Percentiles rank a stretch among this genome's conserved stretches.
These are phyloP conservation scores for Bothriochloa decipiens DNA, from an alignment of 176 grass and related monocot species.

Conservation along the genomic window DNA sequence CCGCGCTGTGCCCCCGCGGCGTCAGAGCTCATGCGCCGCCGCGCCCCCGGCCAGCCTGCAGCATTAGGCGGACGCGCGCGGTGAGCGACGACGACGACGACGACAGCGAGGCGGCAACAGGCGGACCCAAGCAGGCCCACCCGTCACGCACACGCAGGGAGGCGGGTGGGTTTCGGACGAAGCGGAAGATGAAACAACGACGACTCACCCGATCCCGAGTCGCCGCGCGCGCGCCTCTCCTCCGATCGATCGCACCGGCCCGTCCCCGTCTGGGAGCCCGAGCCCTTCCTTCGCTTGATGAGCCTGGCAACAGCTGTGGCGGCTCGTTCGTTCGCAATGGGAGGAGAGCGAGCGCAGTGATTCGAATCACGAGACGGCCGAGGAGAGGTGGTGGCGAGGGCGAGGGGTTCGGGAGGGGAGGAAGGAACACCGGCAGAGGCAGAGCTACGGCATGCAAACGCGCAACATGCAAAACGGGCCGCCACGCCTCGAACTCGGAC, in stretches of 20 bases:
- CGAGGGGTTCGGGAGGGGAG: background rate
- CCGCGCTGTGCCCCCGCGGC: background rate
- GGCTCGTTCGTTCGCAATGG: conserved; percentile 12
- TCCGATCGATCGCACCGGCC: background rate
- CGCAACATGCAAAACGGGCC: conserved; percentile 45
- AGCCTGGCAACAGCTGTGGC: conserved; percentile 24
- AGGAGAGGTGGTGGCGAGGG: background rate
- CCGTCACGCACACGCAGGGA: background rate
- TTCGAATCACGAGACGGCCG: conserved; percentile 8
- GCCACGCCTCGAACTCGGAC: conserved; percentile 35
- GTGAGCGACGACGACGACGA: conserved; percentile 40
- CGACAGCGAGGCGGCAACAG: background rate
- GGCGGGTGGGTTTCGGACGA: background rate
- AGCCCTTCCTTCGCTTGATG: background rate
- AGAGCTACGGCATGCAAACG: conserved; percentile 27
- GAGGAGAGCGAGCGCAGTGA: background rate
- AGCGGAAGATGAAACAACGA: background rate
- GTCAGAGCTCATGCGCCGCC: conserved; percentile 45
- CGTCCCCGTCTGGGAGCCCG: background rate
- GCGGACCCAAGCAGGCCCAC: background rate
- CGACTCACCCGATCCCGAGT: conserved; percentile 39
- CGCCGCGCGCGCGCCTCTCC: background rate
- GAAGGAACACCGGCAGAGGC: background rate
- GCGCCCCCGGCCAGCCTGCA: conserved; percentile 17
- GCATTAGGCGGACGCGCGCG: conserved; percentile 42